phyloP scores from a whole-genome alignment of 495 filamentous ascomycete species.

The Cercophora sp. region DNA sequence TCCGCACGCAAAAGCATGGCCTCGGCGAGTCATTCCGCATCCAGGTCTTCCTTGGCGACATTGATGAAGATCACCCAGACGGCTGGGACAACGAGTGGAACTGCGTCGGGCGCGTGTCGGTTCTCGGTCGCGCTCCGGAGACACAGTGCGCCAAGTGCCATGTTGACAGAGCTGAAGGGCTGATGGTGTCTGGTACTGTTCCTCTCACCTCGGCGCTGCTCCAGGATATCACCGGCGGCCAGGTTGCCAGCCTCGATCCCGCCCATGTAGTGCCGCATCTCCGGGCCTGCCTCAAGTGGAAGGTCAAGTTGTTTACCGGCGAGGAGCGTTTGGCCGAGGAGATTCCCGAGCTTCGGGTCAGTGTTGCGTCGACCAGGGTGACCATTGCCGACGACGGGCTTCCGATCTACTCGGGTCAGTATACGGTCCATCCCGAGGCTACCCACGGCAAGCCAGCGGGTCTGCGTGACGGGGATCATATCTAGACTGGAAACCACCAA shows the following conservation, averaged over 20 bases:
- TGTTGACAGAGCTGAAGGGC: slow-evolving; percentile 20
- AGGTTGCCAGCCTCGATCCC: slow-evolving; percentile 24
- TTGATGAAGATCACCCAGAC: slow-evolving; percentile 21
- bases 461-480: slow-evolving; percentile 76
- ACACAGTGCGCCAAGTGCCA: slow-evolving; percentile 36
- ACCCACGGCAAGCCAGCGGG: slow-evolving; percentile 41
- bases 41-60: slow-evolving; percentile 39
- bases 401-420: slow-evolving; percentile 31
- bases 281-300: slow-evolving; percentile 31
- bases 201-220: slow-evolving; percentile 39
- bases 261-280: slow-evolving; percentile 37
- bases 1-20: slow-evolving; percentile 39
- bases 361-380: slow-evolving; percentile 36
- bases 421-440: slow-evolving; percentile 32
- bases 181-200: slow-evolving; percentile 39
- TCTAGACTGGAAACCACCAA: slow-evolving; percentile 52
- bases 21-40: slow-evolving; percentile 37
- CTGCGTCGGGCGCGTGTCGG: slow-evolving; percentile 37
- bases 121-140: slow-evolving; percentile 30
- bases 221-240: slow-evolving; percentile 30
- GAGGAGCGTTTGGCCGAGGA: slow-evolving; percentile 26
- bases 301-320: slow-evolving; percentile 31
- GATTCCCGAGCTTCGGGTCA: slow-evolving; percentile 33
- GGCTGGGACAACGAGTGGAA: slow-evolving; percentile 32
- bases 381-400: slow-evolving; percentile 27